Conservation (phyloP, 331 rosid species). For the Erythrophleum ivorense region DNA sequence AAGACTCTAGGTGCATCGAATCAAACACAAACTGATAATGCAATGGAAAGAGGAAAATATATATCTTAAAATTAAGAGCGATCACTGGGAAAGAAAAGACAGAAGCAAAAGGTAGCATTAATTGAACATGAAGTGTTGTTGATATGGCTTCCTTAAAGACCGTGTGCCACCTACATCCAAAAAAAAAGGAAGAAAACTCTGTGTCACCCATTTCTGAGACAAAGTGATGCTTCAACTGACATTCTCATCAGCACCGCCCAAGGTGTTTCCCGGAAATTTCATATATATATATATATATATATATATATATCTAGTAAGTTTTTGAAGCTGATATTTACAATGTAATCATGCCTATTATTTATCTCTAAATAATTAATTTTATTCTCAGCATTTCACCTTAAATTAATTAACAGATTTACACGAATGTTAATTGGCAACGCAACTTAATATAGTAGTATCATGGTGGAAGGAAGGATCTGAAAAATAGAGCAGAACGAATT, state of each 20-base stretch:
- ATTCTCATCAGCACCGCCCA: conserved; percentile 34
- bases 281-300: too few relatives aligned
- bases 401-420: background rate
- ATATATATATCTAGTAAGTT: background rate
- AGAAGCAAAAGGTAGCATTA: conserved; percentile 35
- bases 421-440: background rate
- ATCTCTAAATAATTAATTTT: background rate
- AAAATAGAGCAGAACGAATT: background rate
- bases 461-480: background rate
- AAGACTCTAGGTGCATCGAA: background rate
- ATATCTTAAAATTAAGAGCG: background rate
- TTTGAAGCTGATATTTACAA: conserved; percentile 1
- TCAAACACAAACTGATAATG: background rate
- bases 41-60: background rate
- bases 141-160: conserved; percentile 50
- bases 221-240: conserved; percentile 36
- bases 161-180: background rate
- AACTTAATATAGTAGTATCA: too few relatives aligned
- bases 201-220: conserved; percentile 51
- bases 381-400: background rate
- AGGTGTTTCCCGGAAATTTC: background rate
- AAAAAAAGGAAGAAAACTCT: background rate
- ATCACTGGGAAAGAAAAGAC: conserved; percentile 18
- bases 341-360: background rate
- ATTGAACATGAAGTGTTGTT: conserved; percentile 37